Evolutionary conservation across 2,329 filamentous ascomycete genomes (phyloP), one percentile per base, ranked within the genome.

Genomic region (Claviceps fusiformis): DNA sequence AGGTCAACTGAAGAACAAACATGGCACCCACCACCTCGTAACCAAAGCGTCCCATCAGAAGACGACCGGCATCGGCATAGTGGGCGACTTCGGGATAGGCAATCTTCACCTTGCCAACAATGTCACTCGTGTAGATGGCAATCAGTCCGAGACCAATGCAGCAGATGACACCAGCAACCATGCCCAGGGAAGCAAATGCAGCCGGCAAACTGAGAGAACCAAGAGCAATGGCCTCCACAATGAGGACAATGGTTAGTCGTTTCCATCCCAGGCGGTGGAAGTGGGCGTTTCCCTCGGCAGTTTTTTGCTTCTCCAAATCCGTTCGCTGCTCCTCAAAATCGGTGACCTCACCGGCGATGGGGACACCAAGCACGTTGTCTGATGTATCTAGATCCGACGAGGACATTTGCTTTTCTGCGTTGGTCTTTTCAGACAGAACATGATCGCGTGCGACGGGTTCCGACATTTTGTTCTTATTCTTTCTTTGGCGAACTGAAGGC

Each of bases 11-110:
- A 19, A 87, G 67, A 10, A 78, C 70, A 61, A 85, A 83, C 59
- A 78, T 82, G 59, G 72, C 68, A 29, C 82, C 82, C 48, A 86
- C 71, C 37, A 88, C 59, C 64, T 86, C 81, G 58, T 81, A 78
- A 1, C 82, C 83, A 44, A 79, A 70, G 19, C 68, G 71, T 9
- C 86, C 86, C 56, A 75, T 73, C 52, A 88, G 71, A 50, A 87
- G 71, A 48, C 76, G 71, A 2, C 82, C 84, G 15, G 82, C 84
- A 62, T 89, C 85, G 27, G 83, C 81, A 64, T 87, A 86, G 62
- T 80, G 82, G 46, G 78, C 75, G 52, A 87, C 75, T 15, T 80
- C 70, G 2, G 83, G 82, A 60, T 66, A 72, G 56, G 69, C 72
- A 62, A 77, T 63, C 66, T 77, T 77, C 60, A 75, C 71, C 63